phyloP scores from a whole-genome alignment of 179 eudicot genomes.

The Gypsophila paniculata region DNA sequence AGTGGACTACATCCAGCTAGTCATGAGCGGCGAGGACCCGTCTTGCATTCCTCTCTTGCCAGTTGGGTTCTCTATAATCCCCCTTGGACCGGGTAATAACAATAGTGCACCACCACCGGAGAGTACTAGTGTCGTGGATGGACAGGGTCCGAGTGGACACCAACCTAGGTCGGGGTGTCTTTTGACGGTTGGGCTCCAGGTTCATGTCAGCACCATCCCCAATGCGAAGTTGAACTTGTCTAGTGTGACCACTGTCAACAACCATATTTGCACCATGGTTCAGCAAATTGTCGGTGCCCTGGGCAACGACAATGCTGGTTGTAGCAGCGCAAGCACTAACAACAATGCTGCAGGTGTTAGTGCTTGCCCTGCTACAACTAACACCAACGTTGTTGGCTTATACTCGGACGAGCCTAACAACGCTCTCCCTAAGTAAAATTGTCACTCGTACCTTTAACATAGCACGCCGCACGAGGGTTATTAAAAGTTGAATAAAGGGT shows the following conservation, averaged over 20 bases:
- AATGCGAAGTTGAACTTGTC: constrained; percentile 76
- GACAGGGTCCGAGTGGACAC: background rate
- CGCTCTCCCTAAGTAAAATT: constrained; percentile 11
- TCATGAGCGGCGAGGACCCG: constrained; percentile 79
- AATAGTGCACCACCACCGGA: background rate
- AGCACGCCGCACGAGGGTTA: too few species aligned
- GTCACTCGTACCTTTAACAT: background rate
- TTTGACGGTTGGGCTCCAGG: constrained; percentile 79
- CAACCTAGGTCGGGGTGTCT: constrained; percentile 46
- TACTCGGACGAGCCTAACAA: constrained; percentile 13
- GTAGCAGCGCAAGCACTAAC: constrained; percentile 25
- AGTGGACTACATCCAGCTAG: constrained; percentile 80
- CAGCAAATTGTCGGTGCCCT: constrained; percentile 69
- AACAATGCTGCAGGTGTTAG: too few species aligned
- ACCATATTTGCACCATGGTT: constrained; percentile 59
- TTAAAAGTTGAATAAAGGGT: constrained; percentile 19
- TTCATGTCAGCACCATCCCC: constrained; percentile 68
- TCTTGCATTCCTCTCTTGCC: constrained; percentile 83
- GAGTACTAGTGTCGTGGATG: background rate
- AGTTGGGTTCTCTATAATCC: constrained; percentile 67
- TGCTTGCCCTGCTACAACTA: too few species aligned
- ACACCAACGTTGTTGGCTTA: constrained; percentile 15
- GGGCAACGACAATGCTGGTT: constrained; percentile 7
- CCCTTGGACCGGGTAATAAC: constrained; percentile 25
- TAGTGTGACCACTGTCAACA: constrained; percentile 66